A percentile compares a stretch with the other conserved stretches of the same genome.
Conservation (phyloP, 768 basidiomycete genomes). For the Ramaria rubella region DNA sequence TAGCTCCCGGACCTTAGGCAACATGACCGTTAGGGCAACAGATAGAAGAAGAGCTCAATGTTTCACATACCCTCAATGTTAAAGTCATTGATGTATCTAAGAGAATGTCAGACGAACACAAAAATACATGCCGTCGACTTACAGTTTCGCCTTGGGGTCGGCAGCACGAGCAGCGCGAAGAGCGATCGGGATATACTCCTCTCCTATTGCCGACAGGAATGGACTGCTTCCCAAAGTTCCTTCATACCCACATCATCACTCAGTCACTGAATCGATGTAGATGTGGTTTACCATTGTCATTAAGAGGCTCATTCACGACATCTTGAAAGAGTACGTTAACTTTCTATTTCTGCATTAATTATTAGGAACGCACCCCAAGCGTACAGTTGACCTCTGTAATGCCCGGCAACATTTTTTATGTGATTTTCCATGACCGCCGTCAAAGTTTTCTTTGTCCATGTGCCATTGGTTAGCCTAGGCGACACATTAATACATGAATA, state of each 20-base stretch:
- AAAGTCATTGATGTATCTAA: constrained; percentile 29
- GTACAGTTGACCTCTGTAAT: constrained; percentile 50
- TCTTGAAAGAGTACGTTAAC: constrained; percentile 35
- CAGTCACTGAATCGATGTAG: neutral
- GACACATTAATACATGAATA: neutral
- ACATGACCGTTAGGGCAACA: too few species aligned
- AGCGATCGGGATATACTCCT: constrained; percentile 45
- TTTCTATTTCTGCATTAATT: neutral
- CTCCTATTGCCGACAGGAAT: constrained; percentile 46
- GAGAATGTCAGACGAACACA: too few species aligned
- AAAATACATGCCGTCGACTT: constrained; percentile 31
- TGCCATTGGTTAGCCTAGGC: constrained; percentile 8
- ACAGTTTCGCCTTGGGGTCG: constrained; percentile 51
- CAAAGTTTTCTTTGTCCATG: constrained; percentile 13
- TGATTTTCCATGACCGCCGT: constrained; percentile 39
- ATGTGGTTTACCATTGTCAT: constrained; percentile 37
- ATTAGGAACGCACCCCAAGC: constrained; percentile 28
- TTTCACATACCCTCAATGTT: constrained; percentile 32
- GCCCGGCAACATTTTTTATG: constrained; percentile 42
- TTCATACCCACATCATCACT: neutral
- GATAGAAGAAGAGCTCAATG: too few species aligned
- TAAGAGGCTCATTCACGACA: constrained; percentile 53
- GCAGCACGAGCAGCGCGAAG: constrained; percentile 46
- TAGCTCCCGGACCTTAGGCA: constrained; percentile 33
- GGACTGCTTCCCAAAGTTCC: constrained; percentile 45